These are phyloP conservation scores for Trametes gibbosa DNA, from an alignment of 768 basidiomycete species.

Conservation along the genomic window DNA sequence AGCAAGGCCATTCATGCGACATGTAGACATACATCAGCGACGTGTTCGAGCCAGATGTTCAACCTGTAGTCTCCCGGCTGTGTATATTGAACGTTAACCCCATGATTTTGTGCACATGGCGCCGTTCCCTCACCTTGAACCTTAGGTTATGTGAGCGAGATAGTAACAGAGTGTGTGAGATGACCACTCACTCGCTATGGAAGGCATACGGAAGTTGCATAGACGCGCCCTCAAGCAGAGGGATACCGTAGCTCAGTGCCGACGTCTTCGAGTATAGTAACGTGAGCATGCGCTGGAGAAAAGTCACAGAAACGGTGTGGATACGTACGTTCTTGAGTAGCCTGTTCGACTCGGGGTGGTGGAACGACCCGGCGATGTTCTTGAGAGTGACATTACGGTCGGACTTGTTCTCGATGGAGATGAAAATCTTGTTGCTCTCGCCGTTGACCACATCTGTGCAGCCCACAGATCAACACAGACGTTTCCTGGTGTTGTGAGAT, in stretches of 20 bases:
- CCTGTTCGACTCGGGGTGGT: slow-evolving; percentile 57
- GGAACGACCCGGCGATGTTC: slow-evolving; percentile 64
- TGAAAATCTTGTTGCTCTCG: slow-evolving; percentile 64
- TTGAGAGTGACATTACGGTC: slow-evolving; percentile 67
- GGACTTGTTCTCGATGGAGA: slow-evolving; percentile 75
- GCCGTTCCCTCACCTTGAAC: slow-evolving; percentile 22
- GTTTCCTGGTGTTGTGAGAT: neutral
- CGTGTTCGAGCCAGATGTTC: slow-evolving; percentile 74
- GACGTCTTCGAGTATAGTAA: slow-evolving; percentile 47
- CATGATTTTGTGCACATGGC: neutral
- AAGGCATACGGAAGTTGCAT: slow-evolving; percentile 70
- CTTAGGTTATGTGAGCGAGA: neutral
- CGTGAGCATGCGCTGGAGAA: neutral
- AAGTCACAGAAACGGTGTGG: neutral
- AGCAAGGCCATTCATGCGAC: neutral
- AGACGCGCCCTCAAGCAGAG: slow-evolving; percentile 54
- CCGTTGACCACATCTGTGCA: slow-evolving; percentile 81
- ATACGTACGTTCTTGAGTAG: slow-evolving; percentile 63
- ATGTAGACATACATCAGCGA: slow-evolving; percentile 48
- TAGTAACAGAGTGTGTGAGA: neutral
- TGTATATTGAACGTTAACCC: neutral
- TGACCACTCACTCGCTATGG: slow-evolving; percentile 70
- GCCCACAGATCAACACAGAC: neutral
- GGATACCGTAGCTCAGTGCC: slow-evolving; percentile 48
- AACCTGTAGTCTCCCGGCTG: slow-evolving; percentile 77